Conservation (phyloP, 306 rosid genomes). For the Vicia villosa region DNA sequence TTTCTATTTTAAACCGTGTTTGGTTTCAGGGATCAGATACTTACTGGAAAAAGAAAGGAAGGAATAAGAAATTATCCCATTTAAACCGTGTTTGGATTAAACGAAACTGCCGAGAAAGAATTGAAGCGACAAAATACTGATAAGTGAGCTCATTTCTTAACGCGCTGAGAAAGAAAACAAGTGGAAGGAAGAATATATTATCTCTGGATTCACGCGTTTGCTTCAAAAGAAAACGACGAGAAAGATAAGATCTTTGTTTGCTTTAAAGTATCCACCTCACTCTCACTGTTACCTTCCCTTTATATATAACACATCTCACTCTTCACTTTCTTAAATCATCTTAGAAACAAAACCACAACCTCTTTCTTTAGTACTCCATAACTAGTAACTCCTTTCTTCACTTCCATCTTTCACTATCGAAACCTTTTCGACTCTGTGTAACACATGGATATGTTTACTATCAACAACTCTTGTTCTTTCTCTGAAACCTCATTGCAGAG, state of each 20-base stretch:
- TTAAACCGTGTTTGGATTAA: neutral
- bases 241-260: neutral
- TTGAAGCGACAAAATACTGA: neutral
- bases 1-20: neutral
- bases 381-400: neutral
- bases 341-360: neutral
- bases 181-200: neutral
- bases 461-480: neutral
- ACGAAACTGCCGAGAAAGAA: neutral
- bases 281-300: neutral
- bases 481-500: neutral
- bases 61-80: neutral
- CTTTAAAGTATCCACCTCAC: neutral
- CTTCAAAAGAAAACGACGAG: neutral
- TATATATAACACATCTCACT: neutral
- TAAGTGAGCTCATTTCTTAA: neutral
- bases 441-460: constrained; percentile 40
- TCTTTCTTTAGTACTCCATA: neutral
- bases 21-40: neutral
- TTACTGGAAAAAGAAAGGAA: neutral
- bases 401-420: neutral
- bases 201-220: neutral
- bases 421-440: neutral
- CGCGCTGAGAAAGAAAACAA: neutral
- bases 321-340: neutral